Evolutionary conservation across 306 rosid genomes (phyloP).

Genomic region (Cucurbita maxima): DNA sequence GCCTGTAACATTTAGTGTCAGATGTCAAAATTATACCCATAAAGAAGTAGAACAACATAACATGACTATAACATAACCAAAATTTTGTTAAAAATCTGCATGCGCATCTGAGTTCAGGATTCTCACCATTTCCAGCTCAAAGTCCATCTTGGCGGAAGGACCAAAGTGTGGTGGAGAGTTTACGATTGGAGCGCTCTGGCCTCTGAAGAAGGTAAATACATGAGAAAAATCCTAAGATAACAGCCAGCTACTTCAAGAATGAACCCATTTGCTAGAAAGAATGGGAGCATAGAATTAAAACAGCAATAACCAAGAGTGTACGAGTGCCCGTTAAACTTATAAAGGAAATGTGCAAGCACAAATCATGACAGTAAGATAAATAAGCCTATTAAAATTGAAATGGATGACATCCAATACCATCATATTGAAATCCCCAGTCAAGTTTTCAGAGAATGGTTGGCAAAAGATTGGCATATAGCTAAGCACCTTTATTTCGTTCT

Average conservation of each 20-base stretch:
- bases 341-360: not conserved
- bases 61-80: not conserved
- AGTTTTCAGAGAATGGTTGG: not conserved
- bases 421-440: not conserved
- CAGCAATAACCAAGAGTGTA: not conserved
- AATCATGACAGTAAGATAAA: not conserved
- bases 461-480: not conserved
- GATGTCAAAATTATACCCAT: not conserved
- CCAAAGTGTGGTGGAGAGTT: slow-evolving; percentile 62
- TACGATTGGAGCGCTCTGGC: slow-evolving; percentile 68
- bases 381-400: not conserved
- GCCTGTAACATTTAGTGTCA: slow-evolving; percentile 30
- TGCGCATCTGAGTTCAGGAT: not conserved
- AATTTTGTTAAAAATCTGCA: not conserved
- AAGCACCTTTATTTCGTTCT: not conserved
- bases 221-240: slow-evolving; percentile 9
- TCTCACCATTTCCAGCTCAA: slow-evolving; percentile 83
- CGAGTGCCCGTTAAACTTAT: not conserved
- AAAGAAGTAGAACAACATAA: not conserved
- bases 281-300: not conserved
- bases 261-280: not conserved
- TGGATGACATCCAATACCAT: not conserved
- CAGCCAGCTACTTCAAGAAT: not conserved
- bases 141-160: slow-evolving; percentile 68
- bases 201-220: slow-evolving; percentile 33